Evolutionary conservation across 805 yeast genomes (phyloP), one percentile per base, ranked within the genome.

Genomic region (Lipomyces sp.): DNA sequence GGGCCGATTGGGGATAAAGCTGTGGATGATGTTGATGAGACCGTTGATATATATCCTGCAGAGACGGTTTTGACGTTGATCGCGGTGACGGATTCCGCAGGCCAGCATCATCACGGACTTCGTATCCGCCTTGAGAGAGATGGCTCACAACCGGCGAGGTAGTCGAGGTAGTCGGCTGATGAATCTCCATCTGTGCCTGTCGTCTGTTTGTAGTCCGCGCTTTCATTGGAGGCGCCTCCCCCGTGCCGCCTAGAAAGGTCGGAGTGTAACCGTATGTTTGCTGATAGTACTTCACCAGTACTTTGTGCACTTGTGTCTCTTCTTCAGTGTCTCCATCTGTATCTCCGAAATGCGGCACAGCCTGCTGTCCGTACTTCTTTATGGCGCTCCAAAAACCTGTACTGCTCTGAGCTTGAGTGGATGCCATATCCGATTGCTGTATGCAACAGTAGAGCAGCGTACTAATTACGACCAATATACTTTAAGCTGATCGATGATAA

Each of bases 11-110:
- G 3, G 57, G n/a, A 37, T 59, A 32, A 18, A 45, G 39, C 35
- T 37, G 55, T 37, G 37, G 66, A 13, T 30, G 39, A 13, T 54
- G 66, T 32, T 35, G 60, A 24, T 62, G 60, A 6, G 59, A 29
- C 37, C 67, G 69, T 59, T 68, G 67, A 58, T 68, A 68, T 35
- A 68, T 48, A 51, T 68, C 71, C 45, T 66, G 66, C 59, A 68
- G 56, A 3, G 67, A 64, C 24, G 64, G 64, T 35, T 59, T 63
- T 55, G 64, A 65, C 24, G 61, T 51, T 24, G 60, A 37, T 33
- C 68, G 37, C 15, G 54, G 37, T 5, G 63, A 24, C 42, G 48
- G 48, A n/a, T 42, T 42, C 18, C 10, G 24, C 48, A 42, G 48
- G 4, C 29, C 15, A 3, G 48, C 48, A 3, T n/a, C n/a, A 1